These are phyloP conservation scores for Microsporum ferrugineum DNA, from an alignment of 2,329 filamentous ascomycete genomes.

Conservation along the genomic window DNA sequence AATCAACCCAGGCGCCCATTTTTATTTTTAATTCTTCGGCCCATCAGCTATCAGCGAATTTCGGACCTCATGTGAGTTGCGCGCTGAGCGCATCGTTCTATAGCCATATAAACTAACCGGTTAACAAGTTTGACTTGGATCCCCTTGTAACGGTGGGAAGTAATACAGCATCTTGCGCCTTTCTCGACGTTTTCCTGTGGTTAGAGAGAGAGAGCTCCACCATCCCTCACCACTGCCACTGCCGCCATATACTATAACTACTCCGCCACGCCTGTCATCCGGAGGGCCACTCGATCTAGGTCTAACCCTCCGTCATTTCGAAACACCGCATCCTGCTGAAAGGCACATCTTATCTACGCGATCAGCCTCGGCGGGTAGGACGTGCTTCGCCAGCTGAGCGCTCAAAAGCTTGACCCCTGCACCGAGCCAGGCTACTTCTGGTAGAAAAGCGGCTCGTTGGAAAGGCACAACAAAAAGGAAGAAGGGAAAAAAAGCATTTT, in stretches of 20 bases:
- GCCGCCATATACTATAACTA: not conserved
- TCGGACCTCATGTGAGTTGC: not conserved
- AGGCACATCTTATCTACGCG: not conserved
- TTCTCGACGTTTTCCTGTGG: not conserved
- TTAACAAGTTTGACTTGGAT: not conserved
- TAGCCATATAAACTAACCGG: not conserved
- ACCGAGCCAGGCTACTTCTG: not conserved
- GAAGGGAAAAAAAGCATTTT: not conserved
- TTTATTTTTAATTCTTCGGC: not conserved
- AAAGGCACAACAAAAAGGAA: not conserved
- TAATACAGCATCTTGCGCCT: not conserved
- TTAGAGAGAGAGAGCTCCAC: not conserved
- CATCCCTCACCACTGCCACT: not conserved
- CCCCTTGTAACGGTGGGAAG: not conserved
- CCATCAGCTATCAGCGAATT: not conserved
- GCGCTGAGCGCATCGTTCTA: not conserved
- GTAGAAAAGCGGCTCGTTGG: not conserved
- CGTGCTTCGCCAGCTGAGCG: not conserved
- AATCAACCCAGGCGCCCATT: not conserved
- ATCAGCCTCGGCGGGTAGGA: conserved; percentile 2
- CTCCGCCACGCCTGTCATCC: conserved; percentile 1
- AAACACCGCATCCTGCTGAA: not conserved
- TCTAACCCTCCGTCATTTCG: not conserved
- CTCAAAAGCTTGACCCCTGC: not conserved
- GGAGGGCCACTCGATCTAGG: not conserved